Base-by-base conservation (phyloP, 306 rosid genomes). In the Trifolium pratense region DNA sequence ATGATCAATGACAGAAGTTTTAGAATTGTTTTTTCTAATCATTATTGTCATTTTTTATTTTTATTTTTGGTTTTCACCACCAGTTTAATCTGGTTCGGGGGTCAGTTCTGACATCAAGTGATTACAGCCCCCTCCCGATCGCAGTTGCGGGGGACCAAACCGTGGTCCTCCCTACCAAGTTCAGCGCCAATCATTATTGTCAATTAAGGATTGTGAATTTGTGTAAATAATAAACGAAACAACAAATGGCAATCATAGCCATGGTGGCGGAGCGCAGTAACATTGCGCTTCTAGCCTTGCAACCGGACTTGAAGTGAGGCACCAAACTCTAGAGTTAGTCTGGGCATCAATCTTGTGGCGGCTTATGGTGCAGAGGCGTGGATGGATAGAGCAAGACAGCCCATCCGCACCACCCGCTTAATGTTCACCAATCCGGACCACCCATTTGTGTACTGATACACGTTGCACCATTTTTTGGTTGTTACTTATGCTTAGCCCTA, bases 41-140 rank as follows among this genome's bases (percentile, higher is more conserved):
- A 32, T 21, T 31, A 3, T 55, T 80, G 31, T 70, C 70, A 64
- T n/a, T n/a, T n/a, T n/a, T n/a, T n/a, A n/a, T n/a, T n/a, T n/a
- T n/a, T n/a, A n/a, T n/a, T n/a, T n/a, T n/a, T n/a, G n/a, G n/a
- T n/a, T n/a, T n/a, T n/a, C n/a, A n/a, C n/a, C n/a, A n/a, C n/a
- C n/a, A n/a, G n/a, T n/a, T n/a, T n/a, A n/a, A n/a, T n/a, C n/a
- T n/a, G n/a, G n/a, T n/a, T n/a, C n/a, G n/a, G n/a, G n/a, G n/a
- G n/a, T n/a, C n/a, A n/a, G n/a, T n/a, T n/a, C n/a, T n/a, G n/a
- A n/a, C n/a, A n/a, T n/a, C n/a, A n/a, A n/a, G n/a, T n/a, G n/a
- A n/a, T n/a, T n/a, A n/a, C n/a, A n/a, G n/a, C n/a, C n/a, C n/a
- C n/a, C n/a, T n/a, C n/a, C n/a, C n/a, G n/a, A n/a, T n/a, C n/a